Conservation (phyloP, 108 stramenopile species). For the Seminavis robusta region DNA sequence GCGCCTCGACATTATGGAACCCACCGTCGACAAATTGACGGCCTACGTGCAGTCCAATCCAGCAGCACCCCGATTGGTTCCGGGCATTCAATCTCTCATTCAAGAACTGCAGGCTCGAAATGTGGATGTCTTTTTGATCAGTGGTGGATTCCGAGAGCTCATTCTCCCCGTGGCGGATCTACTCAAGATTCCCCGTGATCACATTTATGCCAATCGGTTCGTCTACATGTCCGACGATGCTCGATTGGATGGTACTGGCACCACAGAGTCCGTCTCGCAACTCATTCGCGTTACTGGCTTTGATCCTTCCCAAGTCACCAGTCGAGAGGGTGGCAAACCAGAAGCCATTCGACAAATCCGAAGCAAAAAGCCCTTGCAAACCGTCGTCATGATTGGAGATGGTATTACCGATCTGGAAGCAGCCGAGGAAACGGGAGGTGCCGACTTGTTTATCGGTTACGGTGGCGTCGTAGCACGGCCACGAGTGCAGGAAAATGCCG, state of each 20-base stretch:
- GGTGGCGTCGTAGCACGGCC: conserved; percentile 2
- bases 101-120: conserved; percentile 5
- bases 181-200: conserved; percentile 7
- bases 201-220: conserved; percentile 13
- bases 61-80: conserved; percentile 3
- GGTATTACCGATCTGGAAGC: conserved; percentile 10
- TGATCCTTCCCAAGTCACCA: conserved; percentile 2
- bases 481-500: not conserved
- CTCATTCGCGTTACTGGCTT: conserved; percentile 1
- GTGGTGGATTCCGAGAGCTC: conserved; percentile 9
- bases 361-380: conserved; percentile 1
- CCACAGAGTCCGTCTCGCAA: not conserved
- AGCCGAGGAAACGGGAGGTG: conserved; percentile 7
- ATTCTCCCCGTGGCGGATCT: conserved; percentile 8
- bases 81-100: not conserved
- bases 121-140: conserved; percentile 1
- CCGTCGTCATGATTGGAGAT: conserved; percentile 13
- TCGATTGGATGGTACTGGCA: too few relatives aligned
- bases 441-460: conserved; percentile 8
- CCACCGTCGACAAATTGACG: conserved; percentile 3
- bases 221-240: conserved; percentile 7
- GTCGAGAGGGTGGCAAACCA: conserved; percentile 4
- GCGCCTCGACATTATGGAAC: conserved; percentile 9
- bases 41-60: conserved; percentile 5
- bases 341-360: conserved; percentile 9